Evolutionary conservation across 345 rosid genomes (phyloP).

Genomic region (Crucihimalaya himalaica): DNA sequence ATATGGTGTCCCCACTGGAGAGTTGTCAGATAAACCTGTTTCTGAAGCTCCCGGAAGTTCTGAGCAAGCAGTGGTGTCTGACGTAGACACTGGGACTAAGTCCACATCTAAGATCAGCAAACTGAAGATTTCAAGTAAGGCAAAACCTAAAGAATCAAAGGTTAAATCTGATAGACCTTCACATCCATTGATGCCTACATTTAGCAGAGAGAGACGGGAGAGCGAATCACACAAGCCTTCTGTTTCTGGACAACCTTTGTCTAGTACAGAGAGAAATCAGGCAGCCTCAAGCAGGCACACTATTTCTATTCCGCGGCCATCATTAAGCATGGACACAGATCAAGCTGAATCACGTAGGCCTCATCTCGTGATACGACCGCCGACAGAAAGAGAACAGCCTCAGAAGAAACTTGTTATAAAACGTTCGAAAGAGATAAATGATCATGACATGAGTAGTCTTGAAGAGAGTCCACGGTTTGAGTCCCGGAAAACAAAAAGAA

Average conservation of each 20-base stretch:
- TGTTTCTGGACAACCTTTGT: slow-evolving; percentile 58
- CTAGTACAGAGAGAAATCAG: slow-evolving; percentile 52
- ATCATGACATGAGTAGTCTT: slow-evolving; percentile 69
- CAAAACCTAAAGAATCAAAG: slow-evolving; percentile 55
- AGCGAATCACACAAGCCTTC: slow-evolving; percentile 65
- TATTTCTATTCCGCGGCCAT: slow-evolving; percentile 62
- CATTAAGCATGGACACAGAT: slow-evolving; percentile 53
- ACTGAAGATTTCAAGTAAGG: slow-evolving; percentile 71
- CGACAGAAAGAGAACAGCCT: slow-evolving; percentile 65
- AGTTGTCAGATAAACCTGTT: slow-evolving; percentile 52
- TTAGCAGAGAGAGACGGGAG: slow-evolving; percentile 57
- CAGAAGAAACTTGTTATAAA: slow-evolving; percentile 79
- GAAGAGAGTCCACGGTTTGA: slow-evolving; percentile 68
- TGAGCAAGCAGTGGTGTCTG: slow-evolving; percentile 52
- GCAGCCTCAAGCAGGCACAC: slow-evolving; percentile 59
- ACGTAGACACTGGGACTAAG: slow-evolving; percentile 54
- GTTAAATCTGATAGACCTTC: slow-evolving; percentile 57
- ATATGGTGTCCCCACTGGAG: slow-evolving; percentile 58
- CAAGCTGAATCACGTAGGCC: slow-evolving; percentile 69
- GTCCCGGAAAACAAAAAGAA: slow-evolving; percentile 76
- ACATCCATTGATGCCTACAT: slow-evolving; percentile 54
- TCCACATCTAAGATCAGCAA: slow-evolving; percentile 61
- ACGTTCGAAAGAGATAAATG: slow-evolving; percentile 71
- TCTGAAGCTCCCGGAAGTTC: slow-evolving; percentile 53
- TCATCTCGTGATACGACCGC: slow-evolving; percentile 82